These are phyloP conservation scores for Ceratobasidium sp. DNA, from an alignment of 1,284 basidiomycete species.

Conservation along the genomic window DNA sequence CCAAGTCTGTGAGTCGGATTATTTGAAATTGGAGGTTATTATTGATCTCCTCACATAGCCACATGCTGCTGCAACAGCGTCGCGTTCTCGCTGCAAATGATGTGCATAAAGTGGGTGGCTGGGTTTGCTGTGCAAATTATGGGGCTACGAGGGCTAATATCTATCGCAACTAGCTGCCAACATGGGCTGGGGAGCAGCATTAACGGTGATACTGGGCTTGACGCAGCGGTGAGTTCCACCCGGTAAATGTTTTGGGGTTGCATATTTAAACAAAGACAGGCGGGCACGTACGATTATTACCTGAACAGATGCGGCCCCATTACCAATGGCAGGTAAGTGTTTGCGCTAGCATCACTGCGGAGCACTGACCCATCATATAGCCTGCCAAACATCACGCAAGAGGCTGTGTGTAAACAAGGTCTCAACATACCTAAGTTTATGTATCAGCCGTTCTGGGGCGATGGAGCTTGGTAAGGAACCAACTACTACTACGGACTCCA, in stretches of 20 bases:
- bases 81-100: conserved; percentile 6
- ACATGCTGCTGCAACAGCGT: conserved; percentile 27
- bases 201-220: not conserved
- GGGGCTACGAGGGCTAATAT: not conserved
- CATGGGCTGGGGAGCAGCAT: not conserved
- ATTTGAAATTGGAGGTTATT: not conserved
- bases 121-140: no score
- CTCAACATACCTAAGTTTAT: conserved; percentile 8
- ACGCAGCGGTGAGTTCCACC: not conserved
- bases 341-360: not conserved
- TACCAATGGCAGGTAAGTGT: not conserved
- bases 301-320: not conserved
- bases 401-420: conserved; percentile 1
- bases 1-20: not conserved
- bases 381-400: conserved; percentile 3
- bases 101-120: conserved; percentile 9
- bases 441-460: conserved; percentile 9
- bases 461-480: not conserved
- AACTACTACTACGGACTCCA: no score
- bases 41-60: not conserved
- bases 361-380: not conserved
- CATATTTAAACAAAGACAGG: not conserved
- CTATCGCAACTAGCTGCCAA: conserved; percentile 7
- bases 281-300: not conserved
- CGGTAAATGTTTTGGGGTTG: not conserved